phyloP scores from a whole-genome alignment of 2,329 filamentous ascomycete genomes.

The Fusarium sambucinum region DNA sequence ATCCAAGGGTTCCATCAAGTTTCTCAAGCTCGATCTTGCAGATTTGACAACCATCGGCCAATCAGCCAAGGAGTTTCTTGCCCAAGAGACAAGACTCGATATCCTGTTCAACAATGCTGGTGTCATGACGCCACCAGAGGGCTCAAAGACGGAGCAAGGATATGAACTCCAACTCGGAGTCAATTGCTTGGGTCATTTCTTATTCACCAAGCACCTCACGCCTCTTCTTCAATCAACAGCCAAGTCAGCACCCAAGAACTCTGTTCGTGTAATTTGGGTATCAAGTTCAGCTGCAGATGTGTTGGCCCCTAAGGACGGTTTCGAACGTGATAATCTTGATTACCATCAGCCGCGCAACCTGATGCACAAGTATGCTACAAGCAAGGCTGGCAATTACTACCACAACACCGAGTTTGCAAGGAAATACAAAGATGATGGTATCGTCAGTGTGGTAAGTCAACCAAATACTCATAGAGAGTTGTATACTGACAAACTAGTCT shows the following conservation, averaged over 20 bases:
- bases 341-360: constrained; percentile 43
- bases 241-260: constrained; percentile 49
- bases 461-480: accelerated
- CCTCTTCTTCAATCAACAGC: constrained; percentile 54
- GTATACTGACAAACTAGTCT: constrained; percentile 26
- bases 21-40: constrained; percentile 60
- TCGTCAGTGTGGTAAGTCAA: constrained; percentile 44
- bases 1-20: constrained; percentile 57
- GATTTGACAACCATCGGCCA: constrained; percentile 54
- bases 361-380: constrained; percentile 48
- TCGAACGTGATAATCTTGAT: constrained; percentile 49
- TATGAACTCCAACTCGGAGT: constrained; percentile 59
- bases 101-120: constrained; percentile 61
- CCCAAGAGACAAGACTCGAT: constrained; percentile 52
- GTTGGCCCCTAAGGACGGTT: constrained; percentile 38
- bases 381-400: constrained; percentile 50
- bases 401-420: constrained; percentile 50
- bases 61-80: constrained; percentile 51
- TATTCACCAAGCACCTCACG: constrained; percentile 56
- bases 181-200: constrained; percentile 57
- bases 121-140: constrained; percentile 57
- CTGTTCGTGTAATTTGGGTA: constrained; percentile 50
- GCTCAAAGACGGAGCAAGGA: constrained; percentile 56
- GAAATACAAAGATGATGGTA: constrained; percentile 46
- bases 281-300: constrained; percentile 49